phyloP scores from a whole-genome alignment of 441 rosid species.

The Corymbia calophylla region DNA sequence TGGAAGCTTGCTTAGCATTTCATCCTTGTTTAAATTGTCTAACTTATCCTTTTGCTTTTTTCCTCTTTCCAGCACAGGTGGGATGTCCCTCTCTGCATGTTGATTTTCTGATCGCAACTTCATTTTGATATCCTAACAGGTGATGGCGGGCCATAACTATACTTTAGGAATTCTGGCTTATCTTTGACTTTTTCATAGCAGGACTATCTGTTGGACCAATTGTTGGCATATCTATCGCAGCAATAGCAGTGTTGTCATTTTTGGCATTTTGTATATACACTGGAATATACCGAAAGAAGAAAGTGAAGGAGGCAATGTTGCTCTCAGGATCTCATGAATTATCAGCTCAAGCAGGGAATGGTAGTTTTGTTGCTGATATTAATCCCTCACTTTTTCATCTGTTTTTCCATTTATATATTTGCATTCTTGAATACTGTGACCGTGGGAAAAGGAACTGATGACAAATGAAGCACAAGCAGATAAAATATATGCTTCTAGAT shows the following conservation, averaged over 20 bases:
- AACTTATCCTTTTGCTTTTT: constrained; percentile 1
- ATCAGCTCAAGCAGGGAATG: constrained; percentile 22
- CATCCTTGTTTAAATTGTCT: constrained; percentile 3
- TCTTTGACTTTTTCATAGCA: constrained; percentile 20
- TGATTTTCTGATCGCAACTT: constrained; percentile 17
- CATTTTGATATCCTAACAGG: constrained; percentile 2
- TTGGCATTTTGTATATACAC: constrained; percentile 20
- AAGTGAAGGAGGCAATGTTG: constrained; percentile 14
- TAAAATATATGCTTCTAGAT: not conserved
- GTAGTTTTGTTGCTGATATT: constrained; percentile 12
- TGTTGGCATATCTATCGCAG: constrained; percentile 41
- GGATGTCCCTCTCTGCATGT: constrained; percentile 30
- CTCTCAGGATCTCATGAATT: constrained; percentile 17
- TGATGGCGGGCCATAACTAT: constrained; percentile 8
- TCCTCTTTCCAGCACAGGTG: constrained; percentile 67
- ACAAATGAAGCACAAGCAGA: not conserved
- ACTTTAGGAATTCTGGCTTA: constrained; percentile 12
- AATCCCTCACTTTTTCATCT: not conserved
- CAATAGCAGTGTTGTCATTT: constrained; percentile 18
- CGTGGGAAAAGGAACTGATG: not conserved
- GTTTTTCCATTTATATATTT: not conserved
- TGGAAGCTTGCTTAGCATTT: constrained; percentile 1
- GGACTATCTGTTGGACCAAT: constrained; percentile 42
- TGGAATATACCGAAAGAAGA: constrained; percentile 33
- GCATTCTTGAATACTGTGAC: not conserved